Evolutionary conservation across 371 early-diverging fungal genomes (phyloP).

Genomic region (Dipsacomyces acuminosporus): DNA sequence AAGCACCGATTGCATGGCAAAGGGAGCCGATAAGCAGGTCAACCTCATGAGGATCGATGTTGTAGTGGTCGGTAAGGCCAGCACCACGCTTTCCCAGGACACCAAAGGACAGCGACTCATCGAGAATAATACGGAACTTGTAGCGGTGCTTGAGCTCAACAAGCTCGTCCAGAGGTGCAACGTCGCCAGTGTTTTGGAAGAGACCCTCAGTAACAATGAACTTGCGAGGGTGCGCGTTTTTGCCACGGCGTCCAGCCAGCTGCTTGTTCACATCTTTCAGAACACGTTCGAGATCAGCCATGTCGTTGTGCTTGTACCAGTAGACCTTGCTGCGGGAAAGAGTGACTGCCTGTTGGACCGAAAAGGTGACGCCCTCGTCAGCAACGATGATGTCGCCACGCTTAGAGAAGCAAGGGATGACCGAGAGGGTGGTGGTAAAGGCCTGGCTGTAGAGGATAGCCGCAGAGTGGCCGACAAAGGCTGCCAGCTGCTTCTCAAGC

Average conservation of each 20-base stretch:
- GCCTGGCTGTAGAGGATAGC: conserved; percentile 99
- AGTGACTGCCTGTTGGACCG: conserved; percentile 87
- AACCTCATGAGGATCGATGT: conserved; percentile 63
- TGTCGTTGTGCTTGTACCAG: conserved; percentile 95
- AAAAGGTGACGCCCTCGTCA: conserved; percentile 85
- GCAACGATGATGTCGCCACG: conserved; percentile 95
- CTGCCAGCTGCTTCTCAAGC: conserved; percentile 86
- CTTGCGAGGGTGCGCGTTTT: conserved; percentile 76
- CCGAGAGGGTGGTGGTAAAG: conserved; percentile 89
- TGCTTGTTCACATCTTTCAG: conserved; percentile 63
- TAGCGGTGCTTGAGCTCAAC: conserved; percentile 89
- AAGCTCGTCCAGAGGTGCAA: conserved; percentile 79
- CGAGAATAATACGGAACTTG: conserved; percentile 97
- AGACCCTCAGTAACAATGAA: conserved; percentile 98
- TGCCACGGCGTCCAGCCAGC: conserved; percentile 48
- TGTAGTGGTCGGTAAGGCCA: conserved; percentile 84
- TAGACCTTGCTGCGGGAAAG: conserved; percentile 84
- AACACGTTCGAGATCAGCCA: conserved; percentile 89
- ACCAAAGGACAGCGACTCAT: conserved; percentile 95
- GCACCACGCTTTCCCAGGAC: conserved; percentile 85
- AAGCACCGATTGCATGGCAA: conserved; percentile 74
- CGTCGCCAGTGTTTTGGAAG: conserved; percentile 91
- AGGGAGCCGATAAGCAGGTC: conserved; percentile 95
- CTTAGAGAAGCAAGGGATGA: conserved; percentile 98
- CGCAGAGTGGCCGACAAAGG: conserved; percentile 81